Percentiles rank a stretch among this genome's conserved stretches.
phyloP scores from a whole-genome alignment of 106 monocot genomes.

The Narthecium ossifragum region DNA sequence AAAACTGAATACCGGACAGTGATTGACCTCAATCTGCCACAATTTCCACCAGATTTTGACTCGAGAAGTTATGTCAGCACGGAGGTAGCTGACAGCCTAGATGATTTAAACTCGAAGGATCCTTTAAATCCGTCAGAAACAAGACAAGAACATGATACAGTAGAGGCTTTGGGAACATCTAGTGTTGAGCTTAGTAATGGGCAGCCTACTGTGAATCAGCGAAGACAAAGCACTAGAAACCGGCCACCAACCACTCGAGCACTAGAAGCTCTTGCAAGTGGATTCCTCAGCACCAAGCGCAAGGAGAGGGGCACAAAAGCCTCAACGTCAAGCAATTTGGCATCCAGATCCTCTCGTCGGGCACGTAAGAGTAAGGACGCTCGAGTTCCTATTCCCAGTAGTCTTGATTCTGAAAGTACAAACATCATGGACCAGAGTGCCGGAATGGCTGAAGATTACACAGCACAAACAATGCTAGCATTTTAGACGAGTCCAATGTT shows the following conservation, averaged over 20 bases:
- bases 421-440: too few species aligned
- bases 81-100: not conserved
- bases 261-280: not conserved
- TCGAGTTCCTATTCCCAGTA: too few species aligned
- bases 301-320: not conserved
- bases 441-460: too few species aligned
- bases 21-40: not conserved
- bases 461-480: too few species aligned
- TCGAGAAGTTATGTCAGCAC: not conserved
- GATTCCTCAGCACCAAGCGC: not conserved
- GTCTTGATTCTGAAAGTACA: not conserved
- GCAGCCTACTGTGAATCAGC: not conserved
- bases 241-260: not conserved
- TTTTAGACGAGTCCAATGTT: not conserved
- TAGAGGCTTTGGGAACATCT: not conserved
- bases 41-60: not conserved
- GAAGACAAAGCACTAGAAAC: not conserved
- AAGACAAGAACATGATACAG: not conserved
- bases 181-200: not conserved
- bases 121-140: not conserved
- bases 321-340: not conserved
- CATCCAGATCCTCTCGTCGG: not conserved
- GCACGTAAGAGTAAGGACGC: not conserved
- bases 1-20: not conserved
- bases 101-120: not conserved